These are phyloP conservation scores for Neofusicoccum parvum DNA, from an alignment of 2,329 filamentous ascomycete species.

Conservation along the genomic window DNA sequence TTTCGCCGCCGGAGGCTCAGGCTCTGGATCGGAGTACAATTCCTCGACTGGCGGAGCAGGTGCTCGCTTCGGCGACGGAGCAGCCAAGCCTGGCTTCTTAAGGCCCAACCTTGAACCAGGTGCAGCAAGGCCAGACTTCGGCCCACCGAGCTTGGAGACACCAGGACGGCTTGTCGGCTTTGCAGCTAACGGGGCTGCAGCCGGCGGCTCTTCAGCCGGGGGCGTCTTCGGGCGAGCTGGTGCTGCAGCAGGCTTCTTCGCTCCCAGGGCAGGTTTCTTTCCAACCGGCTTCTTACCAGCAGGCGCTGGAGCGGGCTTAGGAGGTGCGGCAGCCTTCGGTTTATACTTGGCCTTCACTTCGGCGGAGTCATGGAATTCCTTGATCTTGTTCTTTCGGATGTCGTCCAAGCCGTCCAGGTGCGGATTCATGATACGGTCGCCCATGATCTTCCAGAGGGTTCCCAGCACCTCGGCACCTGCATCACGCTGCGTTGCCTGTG, in stretches of 20 bases:
- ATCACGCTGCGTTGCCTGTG: slow-evolving; percentile 79
- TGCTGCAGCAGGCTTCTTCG: slow-evolving; percentile 54
- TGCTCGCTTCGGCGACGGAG: slow-evolving; percentile 25
- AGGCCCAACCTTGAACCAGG: slow-evolving; percentile 42
- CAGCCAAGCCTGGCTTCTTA: slow-evolving; percentile 41
- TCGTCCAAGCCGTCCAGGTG: slow-evolving; percentile 92
- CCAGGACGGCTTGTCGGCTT: slow-evolving; percentile 59
- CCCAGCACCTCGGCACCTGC: slow-evolving; percentile 91
- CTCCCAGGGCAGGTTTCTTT: slow-evolving; percentile 55
- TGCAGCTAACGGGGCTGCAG: slow-evolving; percentile 59
- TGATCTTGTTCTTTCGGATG: slow-evolving; percentile 92
- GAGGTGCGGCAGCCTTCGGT: slow-evolving; percentile 72
- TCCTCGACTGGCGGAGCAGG: slow-evolving; percentile 58
- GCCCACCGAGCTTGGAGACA: slow-evolving; percentile 41
- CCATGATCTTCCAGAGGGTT: slow-evolving; percentile 97
- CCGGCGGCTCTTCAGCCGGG: slow-evolving; percentile 45
- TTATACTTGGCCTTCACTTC: slow-evolving; percentile 90
- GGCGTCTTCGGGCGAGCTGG: slow-evolving; percentile 32
- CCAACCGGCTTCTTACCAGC: slow-evolving; percentile 48
- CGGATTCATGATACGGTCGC: slow-evolving; percentile 91
- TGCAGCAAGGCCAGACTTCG: slow-evolving; percentile 42
- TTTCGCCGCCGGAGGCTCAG: slow-evolving; percentile 46
- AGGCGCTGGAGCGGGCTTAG: slow-evolving; percentile 59
- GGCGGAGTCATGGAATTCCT: slow-evolving; percentile 82
- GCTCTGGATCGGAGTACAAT: slow-evolving; percentile 43